These are phyloP conservation scores for Linum usitatissimum DNA, from an alignment of 345 rosid genomes.

Conservation along the genomic window DNA sequence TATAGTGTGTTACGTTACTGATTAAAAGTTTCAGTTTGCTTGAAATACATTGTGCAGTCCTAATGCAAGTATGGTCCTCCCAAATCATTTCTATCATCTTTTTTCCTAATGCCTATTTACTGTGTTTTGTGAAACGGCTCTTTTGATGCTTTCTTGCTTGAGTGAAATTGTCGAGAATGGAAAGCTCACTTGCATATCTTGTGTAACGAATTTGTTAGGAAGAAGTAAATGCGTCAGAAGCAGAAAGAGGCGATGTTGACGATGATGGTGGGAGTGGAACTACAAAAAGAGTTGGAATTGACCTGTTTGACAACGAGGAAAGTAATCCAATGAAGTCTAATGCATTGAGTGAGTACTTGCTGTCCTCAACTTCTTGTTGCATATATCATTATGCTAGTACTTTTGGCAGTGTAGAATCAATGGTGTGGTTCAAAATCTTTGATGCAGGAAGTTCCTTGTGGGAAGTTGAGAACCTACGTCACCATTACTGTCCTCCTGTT, in stretches of 20 bases:
- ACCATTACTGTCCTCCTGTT: conserved; percentile 90
- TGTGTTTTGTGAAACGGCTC: neutral
- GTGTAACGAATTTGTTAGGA: neutral
- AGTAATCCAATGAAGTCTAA: conserved; percentile 55
- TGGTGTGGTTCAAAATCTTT: neutral
- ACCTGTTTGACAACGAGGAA: conserved; percentile 52
- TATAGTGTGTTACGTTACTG: neutral
- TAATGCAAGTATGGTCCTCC: neutral
- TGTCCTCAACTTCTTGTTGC: neutral
- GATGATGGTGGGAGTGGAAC: conserved; percentile 11
- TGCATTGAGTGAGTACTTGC: conserved; percentile 31
- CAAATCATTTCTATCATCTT: neutral
- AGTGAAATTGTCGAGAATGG: neutral
- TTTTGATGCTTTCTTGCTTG: neutral
- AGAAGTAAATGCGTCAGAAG: conserved; percentile 20
- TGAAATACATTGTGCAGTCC: neutral
- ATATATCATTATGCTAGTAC: neutral
- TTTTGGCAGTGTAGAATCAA: neutral
- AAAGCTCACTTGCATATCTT: neutral
- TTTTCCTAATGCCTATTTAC: neutral
- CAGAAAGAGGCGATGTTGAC: conserved; percentile 23
- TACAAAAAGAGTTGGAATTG: conserved; percentile 40
- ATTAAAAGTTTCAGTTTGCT: neutral
- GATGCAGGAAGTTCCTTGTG: conserved; percentile 81
- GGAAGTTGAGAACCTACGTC: conserved; percentile 80